Conservation (phyloP, 306 rosid genomes). For the Oemleria cerasiformis region DNA sequence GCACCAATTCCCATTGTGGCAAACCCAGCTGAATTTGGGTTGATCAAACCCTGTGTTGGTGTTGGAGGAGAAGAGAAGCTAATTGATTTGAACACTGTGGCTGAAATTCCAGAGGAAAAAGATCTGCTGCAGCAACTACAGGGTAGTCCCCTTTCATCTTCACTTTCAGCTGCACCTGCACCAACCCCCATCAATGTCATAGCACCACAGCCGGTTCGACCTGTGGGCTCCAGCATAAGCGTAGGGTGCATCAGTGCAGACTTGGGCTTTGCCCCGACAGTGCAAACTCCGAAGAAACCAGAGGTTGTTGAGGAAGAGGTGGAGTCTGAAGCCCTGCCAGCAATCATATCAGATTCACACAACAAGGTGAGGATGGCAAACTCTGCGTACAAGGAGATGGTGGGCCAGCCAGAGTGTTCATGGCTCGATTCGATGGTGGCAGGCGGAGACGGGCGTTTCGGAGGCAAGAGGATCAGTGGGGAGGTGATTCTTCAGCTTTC, state of each 20-base stretch:
- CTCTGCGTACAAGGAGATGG: constrained; percentile 82
- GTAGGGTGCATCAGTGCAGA: constrained; percentile 60
- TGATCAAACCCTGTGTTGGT: constrained; percentile 8
- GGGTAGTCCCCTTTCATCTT: constrained; percentile 4
- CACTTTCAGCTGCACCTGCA: background rate
- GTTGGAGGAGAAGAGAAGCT: constrained; percentile 22
- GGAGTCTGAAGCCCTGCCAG: constrained; percentile 68
- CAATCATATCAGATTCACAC: constrained; percentile 72
- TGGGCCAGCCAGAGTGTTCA: constrained; percentile 82
- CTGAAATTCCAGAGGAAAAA: constrained; percentile 62
- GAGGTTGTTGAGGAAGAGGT: constrained; percentile 64
- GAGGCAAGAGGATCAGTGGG: constrained; percentile 71
- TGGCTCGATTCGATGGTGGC: constrained; percentile 72
- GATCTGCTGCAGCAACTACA: constrained; percentile 64
- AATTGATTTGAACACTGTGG: constrained; percentile 41
- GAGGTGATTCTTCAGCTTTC: constrained; percentile 57
- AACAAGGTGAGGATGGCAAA: constrained; percentile 75
- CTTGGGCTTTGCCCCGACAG: background rate
- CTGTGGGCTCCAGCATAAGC: constrained; percentile 62
- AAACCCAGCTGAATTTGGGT: constrained; percentile 26
- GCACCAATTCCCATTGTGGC: constrained; percentile 15
- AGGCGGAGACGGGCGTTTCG: constrained; percentile 30
- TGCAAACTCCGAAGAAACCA: constrained; percentile 32
- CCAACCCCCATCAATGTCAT: constrained; percentile 35
- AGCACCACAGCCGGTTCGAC: constrained; percentile 76